Conservation (phyloP, 2,329 filamentous ascomycete genomes). For the Neofusicoccum cordaticola region DNA sequence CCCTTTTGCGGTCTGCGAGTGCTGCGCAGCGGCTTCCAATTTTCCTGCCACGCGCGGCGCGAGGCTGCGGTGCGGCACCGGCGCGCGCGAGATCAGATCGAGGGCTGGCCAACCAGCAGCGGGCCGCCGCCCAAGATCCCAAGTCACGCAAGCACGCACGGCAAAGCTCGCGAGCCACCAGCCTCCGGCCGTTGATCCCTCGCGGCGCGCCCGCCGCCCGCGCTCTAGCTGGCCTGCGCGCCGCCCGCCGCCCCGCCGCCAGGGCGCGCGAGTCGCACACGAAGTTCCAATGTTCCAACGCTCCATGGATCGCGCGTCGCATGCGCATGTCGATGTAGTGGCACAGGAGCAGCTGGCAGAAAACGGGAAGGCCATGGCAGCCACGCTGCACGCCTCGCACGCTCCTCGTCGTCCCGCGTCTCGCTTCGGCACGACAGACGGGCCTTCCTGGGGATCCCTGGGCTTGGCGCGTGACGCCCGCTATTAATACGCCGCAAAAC, state of each 20-base stretch:
- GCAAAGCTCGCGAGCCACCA: background rate
- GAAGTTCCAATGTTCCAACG: slow-evolving; percentile 4
- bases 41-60: background rate
- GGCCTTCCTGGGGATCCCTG: slow-evolving; percentile 18
- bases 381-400: slow-evolving; percentile 24
- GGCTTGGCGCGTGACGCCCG: slow-evolving; percentile 10
- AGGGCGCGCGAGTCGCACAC: slow-evolving; percentile 8
- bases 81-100: slow-evolving; percentile 7
- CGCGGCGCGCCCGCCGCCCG: background rate
- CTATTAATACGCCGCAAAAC: slow-evolving; percentile 34
- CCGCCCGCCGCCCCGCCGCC: background rate
- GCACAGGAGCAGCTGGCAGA: slow-evolving; percentile 14
- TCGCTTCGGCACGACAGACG: slow-evolving; percentile 28
- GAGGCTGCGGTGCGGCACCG: background rate
- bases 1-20: slow-evolving; percentile 4
- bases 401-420: slow-evolving; percentile 19
- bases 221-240: background rate
- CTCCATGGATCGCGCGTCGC: slow-evolving; percentile 4
- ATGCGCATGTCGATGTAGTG: slow-evolving; percentile 11
- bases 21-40: background rate
- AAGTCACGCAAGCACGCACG: slow-evolving; percentile 6
- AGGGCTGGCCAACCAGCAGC: background rate
- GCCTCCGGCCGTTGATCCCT: slow-evolving; percentile 1
- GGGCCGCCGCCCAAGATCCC: slow-evolving; percentile 6
- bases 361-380: slow-evolving; percentile 19